Percentiles rank a stretch among this genome's conserved stretches.
phyloP scores from a whole-genome alignment of 2,329 filamentous ascomycete species.

The Exophiala mesophila region DNA sequence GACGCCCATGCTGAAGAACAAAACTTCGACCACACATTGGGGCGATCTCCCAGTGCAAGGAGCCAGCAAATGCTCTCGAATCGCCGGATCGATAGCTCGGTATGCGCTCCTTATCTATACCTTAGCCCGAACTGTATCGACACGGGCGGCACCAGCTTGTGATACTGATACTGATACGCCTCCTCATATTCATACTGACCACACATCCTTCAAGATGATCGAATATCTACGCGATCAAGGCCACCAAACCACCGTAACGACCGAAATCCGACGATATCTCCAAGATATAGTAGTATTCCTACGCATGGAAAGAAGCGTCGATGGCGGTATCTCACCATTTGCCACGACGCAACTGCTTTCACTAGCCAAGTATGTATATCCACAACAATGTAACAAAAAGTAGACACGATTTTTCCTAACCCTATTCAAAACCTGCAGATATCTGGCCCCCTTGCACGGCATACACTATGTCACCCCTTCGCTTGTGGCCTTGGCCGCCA shows the following conservation, averaged over 20 bases:
- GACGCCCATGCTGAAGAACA: constrained; percentile 23
- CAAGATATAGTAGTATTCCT: constrained; percentile 85
- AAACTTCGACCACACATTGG: constrained; percentile 13
- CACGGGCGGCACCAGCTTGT: too few species aligned
- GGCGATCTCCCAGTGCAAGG: constrained; percentile 8
- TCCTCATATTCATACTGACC: background rate
- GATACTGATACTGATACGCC: too few species aligned
- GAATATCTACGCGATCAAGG: constrained; percentile 56
- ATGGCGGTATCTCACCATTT: constrained; percentile 67
- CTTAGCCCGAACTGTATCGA: too few species aligned
- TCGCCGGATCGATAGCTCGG: constrained; percentile 27
- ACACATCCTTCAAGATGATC: constrained; percentile 37
- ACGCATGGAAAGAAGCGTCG: constrained; percentile 79
- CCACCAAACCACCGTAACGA: constrained; percentile 57
- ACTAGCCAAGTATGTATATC: constrained; percentile 53
- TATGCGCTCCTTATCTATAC: too few species aligned
- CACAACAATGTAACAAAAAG: background rate
- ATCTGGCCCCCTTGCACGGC: constrained; percentile 75
- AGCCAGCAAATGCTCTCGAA: constrained; percentile 4
- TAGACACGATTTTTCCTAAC: background rate
- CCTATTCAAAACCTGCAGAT: constrained; percentile 34
- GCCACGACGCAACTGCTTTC: constrained; percentile 73
- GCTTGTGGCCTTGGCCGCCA: constrained; percentile 72
- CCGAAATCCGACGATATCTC: constrained; percentile 77
- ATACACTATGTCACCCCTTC: constrained; percentile 78